Conservation (phyloP, 1,284 basidiomycete genomes). For the Crepidotus sp. region DNA sequence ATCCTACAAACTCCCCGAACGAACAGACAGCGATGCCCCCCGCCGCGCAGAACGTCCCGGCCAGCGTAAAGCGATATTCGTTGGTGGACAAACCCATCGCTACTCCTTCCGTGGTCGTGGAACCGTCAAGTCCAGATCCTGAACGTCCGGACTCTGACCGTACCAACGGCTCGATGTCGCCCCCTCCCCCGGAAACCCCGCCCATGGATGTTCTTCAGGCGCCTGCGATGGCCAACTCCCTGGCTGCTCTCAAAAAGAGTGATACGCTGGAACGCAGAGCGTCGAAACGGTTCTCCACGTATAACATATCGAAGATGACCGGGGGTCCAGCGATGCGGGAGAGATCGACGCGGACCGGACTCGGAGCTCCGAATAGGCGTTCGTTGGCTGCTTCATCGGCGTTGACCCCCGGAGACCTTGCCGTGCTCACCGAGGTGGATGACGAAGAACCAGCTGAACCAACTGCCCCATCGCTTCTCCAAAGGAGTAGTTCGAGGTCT, state of each 20-base stretch:
- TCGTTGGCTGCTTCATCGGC: slow-evolving; percentile 55
- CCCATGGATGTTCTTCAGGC: slow-evolving; percentile 35
- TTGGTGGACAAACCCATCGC: slow-evolving; percentile 55
- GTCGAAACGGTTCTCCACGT: slow-evolving; percentile 93
- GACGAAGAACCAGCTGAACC: slow-evolving; percentile 42
- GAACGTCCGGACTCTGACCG: slow-evolving; percentile 24
- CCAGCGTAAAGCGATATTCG: slow-evolving; percentile 66
- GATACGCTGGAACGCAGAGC: slow-evolving; percentile 88
- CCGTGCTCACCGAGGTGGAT: slow-evolving; percentile 60
- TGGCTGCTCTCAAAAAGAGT: slow-evolving; percentile 81
- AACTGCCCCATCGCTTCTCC: slow-evolving; percentile 12
- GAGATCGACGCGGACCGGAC: slow-evolving; percentile 30
- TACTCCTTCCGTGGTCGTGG: slow-evolving; percentile 45
- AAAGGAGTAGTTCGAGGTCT: slow-evolving; percentile 25
- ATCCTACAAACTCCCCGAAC: slow-evolving; percentile 13
- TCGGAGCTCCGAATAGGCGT: slow-evolving; percentile 45
- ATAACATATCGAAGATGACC: slow-evolving; percentile 93
- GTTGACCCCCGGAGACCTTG: slow-evolving; percentile 59
- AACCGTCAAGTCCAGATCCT: slow-evolving; percentile 34
- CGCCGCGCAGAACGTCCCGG: slow-evolving; percentile 33
- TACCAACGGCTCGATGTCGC: slow-evolving; percentile 24
- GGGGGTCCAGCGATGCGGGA: slow-evolving; percentile 41
- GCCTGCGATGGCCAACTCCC: slow-evolving; percentile 71
- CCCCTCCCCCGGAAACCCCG: slow-evolving; percentile 35
- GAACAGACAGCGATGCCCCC: slow-evolving; percentile 16